phyloP scores from a whole-genome alignment of 108 stramenopile genomes.

The Discostella stelligeroides region DNA sequence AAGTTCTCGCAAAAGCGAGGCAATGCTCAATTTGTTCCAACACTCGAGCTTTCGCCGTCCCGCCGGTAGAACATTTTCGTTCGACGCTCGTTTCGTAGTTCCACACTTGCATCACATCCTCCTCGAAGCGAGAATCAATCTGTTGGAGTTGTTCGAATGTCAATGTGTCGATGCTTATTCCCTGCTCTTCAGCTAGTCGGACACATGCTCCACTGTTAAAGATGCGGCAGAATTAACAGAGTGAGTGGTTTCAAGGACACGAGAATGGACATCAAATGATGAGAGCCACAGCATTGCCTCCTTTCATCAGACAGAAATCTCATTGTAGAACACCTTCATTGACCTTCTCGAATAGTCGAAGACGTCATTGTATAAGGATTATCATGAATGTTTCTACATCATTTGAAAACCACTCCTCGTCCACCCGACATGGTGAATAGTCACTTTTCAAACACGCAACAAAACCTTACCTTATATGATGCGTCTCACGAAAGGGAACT shows the following conservation, averaged over 20 bases:
- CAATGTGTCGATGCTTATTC: constrained; percentile 74
- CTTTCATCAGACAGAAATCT: constrained; percentile 39
- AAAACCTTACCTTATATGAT: constrained; percentile 88
- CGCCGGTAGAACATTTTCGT: constrained; percentile 87
- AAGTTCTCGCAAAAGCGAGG: constrained; percentile 62
- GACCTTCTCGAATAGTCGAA: constrained; percentile 9
- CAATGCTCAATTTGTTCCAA: constrained; percentile 81
- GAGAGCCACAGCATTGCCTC: too few species aligned
- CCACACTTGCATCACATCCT: constrained; percentile 88
- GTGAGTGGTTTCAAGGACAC: too few species aligned
- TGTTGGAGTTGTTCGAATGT: constrained; percentile 82
- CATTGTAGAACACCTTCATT: constrained; percentile 31
- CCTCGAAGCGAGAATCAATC: constrained; percentile 87
- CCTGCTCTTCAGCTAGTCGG: constrained; percentile 82
- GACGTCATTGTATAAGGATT: constrained; percentile 17
- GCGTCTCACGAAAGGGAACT: constrained; percentile 99
- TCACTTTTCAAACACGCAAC: not conserved
- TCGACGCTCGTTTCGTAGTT: constrained; percentile 90
- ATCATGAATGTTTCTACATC: not conserved
- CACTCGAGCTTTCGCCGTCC: constrained; percentile 77
- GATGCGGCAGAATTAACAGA: too few species aligned
- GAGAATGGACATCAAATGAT: too few species aligned
- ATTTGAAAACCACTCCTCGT: not conserved
- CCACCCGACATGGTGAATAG: constrained; percentile 3
- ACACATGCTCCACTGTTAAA: constrained; percentile 80